A percentile compares a stretch with the other conserved stretches of the same genome.
Conservation (phyloP, 2,329 filamentous ascomycete species). For the Dothideomycetes sp. region DNA sequence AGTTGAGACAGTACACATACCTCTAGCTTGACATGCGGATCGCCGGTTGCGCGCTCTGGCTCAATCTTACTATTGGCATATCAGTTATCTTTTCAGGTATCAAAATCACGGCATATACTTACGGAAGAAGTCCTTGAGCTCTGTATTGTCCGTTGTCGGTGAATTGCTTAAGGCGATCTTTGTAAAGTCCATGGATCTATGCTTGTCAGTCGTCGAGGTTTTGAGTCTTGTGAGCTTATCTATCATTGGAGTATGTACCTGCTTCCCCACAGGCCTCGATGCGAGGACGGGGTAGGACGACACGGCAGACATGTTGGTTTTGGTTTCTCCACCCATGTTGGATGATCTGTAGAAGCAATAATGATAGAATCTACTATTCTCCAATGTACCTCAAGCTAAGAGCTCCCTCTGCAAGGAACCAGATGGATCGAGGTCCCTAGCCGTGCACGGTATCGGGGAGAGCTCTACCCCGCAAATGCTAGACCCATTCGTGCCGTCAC, state of each 20-base stretch:
- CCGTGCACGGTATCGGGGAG: too few species aligned
- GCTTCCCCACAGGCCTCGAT: conserved; percentile 54
- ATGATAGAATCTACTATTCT: too few species aligned
- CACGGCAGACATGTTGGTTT: conserved; percentile 17
- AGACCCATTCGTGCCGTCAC: too few species aligned
- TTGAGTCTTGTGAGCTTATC: background rate
- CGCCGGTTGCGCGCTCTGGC: conserved; percentile 56
- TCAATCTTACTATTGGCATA: conserved; percentile 47
- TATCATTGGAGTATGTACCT: conserved; percentile 19
- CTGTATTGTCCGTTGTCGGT: conserved; percentile 58
- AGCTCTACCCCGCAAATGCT: too few species aligned
- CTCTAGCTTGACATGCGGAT: conserved; percentile 69
- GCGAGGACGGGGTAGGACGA: conserved; percentile 38
- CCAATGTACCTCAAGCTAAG: too few species aligned
- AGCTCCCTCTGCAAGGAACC: too few species aligned
- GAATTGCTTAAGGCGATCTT: conserved; percentile 71
- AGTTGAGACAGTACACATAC: conserved; percentile 21
- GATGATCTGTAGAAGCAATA: background rate
- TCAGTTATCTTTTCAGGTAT: conserved; percentile 25
- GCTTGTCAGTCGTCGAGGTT: background rate
- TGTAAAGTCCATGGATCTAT: conserved; percentile 70
- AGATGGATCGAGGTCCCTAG: too few species aligned
- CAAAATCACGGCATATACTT: conserved; percentile 21
- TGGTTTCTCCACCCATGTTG: conserved; percentile 26
- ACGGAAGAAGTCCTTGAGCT: conserved; percentile 40